A percentile compares a stretch with the other conserved stretches of the same genome.
Conservation (phyloP, 2,329 filamentous ascomycete genomes). For the Fusarium sp. region DNA sequence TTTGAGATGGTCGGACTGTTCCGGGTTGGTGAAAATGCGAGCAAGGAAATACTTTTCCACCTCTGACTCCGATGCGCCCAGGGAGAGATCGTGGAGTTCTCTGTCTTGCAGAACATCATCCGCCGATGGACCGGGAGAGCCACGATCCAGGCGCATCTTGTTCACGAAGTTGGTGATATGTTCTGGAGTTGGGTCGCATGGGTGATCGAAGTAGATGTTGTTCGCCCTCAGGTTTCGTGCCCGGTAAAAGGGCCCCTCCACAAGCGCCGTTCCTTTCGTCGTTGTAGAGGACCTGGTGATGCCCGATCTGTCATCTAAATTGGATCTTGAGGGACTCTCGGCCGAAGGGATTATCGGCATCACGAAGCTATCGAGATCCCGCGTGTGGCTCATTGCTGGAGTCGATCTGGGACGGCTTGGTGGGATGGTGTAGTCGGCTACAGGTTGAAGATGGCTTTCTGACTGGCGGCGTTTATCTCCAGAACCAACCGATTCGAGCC, state of each 20-base stretch:
- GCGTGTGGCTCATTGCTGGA: not conserved
- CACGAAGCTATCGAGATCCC: not conserved
- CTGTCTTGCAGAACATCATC: not conserved
- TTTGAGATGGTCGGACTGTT: not conserved
- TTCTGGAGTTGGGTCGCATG: not conserved
- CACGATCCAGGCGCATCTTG: not conserved
- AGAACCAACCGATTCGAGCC: not conserved
- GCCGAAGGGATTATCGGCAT: not conserved
- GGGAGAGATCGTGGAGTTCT: not conserved
- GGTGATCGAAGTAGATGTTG: not conserved
- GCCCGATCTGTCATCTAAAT: not conserved
- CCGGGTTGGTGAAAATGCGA: not conserved
- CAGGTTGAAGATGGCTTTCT: not conserved
- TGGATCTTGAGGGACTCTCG: too few species aligned
- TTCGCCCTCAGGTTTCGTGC: too few species aligned
- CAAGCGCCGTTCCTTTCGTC: not conserved
- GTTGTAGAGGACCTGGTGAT: not conserved
- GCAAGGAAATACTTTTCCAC: slow-evolving; percentile 1
- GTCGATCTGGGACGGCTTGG: not conserved
- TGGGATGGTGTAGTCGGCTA: not conserved
- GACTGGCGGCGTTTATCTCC: not conserved
- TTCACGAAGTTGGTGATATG: not conserved
- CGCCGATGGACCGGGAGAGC: slow-evolving; percentile 1
- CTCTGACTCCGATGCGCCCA: not conserved
- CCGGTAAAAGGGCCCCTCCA: too few species aligned